Conservation (phyloP, 2,329 filamentous ascomycete species). For the Monosporascus sp. region DNA sequence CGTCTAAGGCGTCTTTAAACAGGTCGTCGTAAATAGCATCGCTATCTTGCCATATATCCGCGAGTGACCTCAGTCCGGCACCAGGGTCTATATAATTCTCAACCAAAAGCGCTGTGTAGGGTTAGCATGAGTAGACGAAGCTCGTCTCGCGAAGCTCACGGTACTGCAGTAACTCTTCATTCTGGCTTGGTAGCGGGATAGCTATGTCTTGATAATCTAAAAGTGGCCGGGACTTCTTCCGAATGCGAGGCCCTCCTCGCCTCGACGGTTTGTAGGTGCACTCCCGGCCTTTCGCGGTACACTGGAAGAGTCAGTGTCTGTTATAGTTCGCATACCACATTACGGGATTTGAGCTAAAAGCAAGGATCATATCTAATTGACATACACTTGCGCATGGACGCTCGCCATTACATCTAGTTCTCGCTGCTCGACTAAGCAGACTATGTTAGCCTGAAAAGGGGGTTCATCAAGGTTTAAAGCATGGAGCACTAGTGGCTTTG, state of each 20-base stretch:
- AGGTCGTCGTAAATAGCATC: slow-evolving; percentile 42
- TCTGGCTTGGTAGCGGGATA: slow-evolving; percentile 19
- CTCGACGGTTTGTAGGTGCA: slow-evolving; percentile 39
- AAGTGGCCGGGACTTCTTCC: slow-evolving; percentile 30
- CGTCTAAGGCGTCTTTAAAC: slow-evolving; percentile 23
- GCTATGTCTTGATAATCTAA: slow-evolving; percentile 23
- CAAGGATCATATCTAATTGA: neutral
- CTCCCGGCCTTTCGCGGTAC: slow-evolving; percentile 32
- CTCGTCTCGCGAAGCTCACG: slow-evolving; percentile 17
- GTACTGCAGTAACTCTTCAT: slow-evolving; percentile 25
- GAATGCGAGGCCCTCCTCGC: slow-evolving; percentile 37
- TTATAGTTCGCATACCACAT: neutral
- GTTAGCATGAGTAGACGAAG: slow-evolving; percentile 2
- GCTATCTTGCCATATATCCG: slow-evolving; percentile 39
- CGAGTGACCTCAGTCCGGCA: slow-evolving; percentile 40
- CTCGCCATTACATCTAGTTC: slow-evolving; percentile 42
- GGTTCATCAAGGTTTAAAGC: no score
- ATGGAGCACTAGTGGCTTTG: no score
- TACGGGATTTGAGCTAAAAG: neutral
- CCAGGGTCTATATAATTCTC: slow-evolving; percentile 40
- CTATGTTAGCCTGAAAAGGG: neutral
- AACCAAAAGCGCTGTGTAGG: slow-evolving; percentile 18
- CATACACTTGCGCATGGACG: slow-evolving; percentile 38
- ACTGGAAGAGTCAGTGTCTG: slow-evolving; percentile 24
- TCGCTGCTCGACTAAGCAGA: slow-evolving; percentile 34